Percentiles rank a stretch among this genome's conserved stretches.
Conservation (phyloP, 2,329 filamentous ascomycete genomes). For the Neoarthrinium moseri region DNA sequence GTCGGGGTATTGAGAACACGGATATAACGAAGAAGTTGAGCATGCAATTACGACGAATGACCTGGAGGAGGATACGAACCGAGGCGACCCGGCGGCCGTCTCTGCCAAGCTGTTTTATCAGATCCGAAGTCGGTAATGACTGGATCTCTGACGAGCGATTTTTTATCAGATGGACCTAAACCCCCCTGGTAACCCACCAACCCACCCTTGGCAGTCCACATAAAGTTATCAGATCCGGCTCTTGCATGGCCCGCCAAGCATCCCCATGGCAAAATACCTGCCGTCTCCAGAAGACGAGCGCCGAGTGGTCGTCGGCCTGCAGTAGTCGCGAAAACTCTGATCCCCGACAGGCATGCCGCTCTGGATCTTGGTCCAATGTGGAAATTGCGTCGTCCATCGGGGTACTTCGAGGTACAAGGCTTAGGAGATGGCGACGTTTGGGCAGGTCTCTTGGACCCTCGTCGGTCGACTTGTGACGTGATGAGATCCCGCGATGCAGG, state of each 20-base stretch:
- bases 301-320: constrained; percentile 10
- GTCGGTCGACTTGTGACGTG: constrained; percentile 4
- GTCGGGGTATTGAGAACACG: too few relatives aligned
- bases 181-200: background rate
- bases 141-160: constrained; percentile 8
- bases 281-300: constrained; percentile 7
- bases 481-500: constrained; percentile 2
- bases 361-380: constrained; percentile 10
- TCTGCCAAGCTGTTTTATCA: constrained; percentile 13
- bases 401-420: constrained; percentile 16
- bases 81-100: too few relatives aligned
- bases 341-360: background rate
- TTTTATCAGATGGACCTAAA: constrained; percentile 12
- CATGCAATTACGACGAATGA: too few relatives aligned
- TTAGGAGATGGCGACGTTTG: background rate
- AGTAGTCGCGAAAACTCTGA: constrained; percentile 23
- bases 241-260: constrained; percentile 24
- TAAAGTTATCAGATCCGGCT: constrained; percentile 37
- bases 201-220: constrained; percentile 15
- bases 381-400: constrained; percentile 11
- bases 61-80: too few relatives aligned
- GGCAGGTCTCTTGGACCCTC: background rate
- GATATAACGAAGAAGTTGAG: too few relatives aligned
- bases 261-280: constrained; percentile 6
- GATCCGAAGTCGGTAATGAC: constrained; percentile 7